Evolutionary conservation across 1,139 yeast species (phyloP), one percentile per base, ranked within the genome.

Genomic region (Suhomyces wounanorum): DNA sequence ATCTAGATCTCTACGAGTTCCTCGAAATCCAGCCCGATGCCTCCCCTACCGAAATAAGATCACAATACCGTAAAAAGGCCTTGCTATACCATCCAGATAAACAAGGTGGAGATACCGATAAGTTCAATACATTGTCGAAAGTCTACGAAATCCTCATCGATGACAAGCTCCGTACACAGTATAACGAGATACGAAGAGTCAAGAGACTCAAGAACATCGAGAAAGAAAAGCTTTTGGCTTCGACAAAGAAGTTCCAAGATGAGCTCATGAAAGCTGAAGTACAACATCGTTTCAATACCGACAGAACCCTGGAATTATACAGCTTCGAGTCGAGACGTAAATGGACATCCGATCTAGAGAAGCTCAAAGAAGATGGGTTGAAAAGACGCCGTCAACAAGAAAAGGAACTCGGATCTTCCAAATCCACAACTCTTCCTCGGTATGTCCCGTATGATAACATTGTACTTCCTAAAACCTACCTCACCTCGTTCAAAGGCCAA

Each of bases 51-150:
- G 62, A 62, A 14, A 60, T 65, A 30, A 47, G 60, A 16, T 45
- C 56, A 7, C 56, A 52, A 41, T 65, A 61, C 52, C 60, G 68
- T 17, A 52, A 55, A 18, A 50, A 57, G 50, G 69, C 69, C 3
- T 61, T 65, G 31, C 39, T 42, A 35, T 58, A 51, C 49, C 69
- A 65, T 59, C 86, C 86, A 0, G 86, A 82, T 62, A 82, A 81
- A 62, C 73, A 76, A 55, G 60, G 71, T 3, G 68, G 69, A 5
- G 69, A 66, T 33, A 68, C 71, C 11, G 64, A 61, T 21, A 63
- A 69, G 54, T 81, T 81, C 58, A 70, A 75, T 40, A 61, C 69
- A 38, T 61, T 79, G 25, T 60, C 73, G 3, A 64, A 68, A 17
- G 68, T 76, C 11, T 76, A 78, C 56, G 72, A 69, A 37, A 69